These are phyloP conservation scores for Tolypocladium sp. DNA, from an alignment of 2,329 filamentous ascomycete species.

Conservation along the genomic window DNA sequence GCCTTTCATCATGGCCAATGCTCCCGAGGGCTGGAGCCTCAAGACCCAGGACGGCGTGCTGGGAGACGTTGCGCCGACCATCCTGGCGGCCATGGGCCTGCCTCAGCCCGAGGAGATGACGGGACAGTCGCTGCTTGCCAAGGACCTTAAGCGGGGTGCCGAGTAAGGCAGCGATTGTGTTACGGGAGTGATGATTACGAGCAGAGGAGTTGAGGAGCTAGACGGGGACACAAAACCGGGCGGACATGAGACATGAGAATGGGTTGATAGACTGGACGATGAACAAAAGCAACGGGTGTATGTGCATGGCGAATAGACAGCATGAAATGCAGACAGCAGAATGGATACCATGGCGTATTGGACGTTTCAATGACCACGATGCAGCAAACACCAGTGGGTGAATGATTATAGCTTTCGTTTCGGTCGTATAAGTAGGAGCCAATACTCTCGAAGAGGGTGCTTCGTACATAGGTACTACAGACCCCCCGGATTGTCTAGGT, in stretches of 20 bases:
- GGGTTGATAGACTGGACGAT: background rate
- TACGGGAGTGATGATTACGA: background rate
- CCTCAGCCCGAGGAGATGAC: constrained; percentile 89
- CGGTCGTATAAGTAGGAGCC: no score
- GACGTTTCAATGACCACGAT: background rate
- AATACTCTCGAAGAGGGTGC: no score
- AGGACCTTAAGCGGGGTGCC: constrained; percentile 40
- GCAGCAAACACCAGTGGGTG: no score
- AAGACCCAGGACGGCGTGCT: constrained; percentile 82
- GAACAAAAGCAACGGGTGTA: background rate
- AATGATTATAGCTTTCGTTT: no score
- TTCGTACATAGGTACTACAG: no score
- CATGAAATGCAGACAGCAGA: background rate
- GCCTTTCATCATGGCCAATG: constrained; percentile 96
- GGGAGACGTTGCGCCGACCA: constrained; percentile 91
- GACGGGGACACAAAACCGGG: background rate
- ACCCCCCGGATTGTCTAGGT: no score
- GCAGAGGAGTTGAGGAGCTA: constrained; percentile 3
- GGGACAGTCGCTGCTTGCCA: constrained; percentile 73
- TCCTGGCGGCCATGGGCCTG: constrained; percentile 85
- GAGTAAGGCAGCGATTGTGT: constrained; percentile 8
- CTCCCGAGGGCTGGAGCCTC: constrained; percentile 79
- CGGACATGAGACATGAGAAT: background rate
- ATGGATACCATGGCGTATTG: background rate
- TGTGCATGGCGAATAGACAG: background rate